Evolutionary conservation across 768 basidiomycete species (phyloP).

Genomic region (Podaxis pistillaris): DNA sequence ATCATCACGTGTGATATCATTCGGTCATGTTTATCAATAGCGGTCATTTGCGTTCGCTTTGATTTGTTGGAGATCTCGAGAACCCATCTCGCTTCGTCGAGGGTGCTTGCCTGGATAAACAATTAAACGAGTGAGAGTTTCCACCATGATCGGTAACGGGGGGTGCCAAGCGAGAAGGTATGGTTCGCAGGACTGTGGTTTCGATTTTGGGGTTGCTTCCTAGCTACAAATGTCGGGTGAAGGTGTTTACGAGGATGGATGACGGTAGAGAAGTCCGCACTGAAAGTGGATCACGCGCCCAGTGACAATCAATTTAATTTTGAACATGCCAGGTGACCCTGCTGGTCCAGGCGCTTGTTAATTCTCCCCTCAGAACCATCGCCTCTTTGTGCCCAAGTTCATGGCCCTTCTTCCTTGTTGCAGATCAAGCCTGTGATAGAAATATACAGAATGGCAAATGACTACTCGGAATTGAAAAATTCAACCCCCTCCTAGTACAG

Average conservation of each 20-base stretch:
- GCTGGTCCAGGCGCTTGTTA: neutral
- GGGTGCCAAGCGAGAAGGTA: neutral
- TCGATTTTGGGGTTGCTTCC: neutral
- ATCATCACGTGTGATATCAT: constrained; percentile 10
- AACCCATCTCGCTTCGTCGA: neutral
- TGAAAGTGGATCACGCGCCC: too few species aligned
- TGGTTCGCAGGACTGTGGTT: neutral
- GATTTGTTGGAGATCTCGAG: neutral
- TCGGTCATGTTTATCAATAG: neutral
- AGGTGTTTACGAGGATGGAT: neutral
- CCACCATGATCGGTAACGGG: too few species aligned
- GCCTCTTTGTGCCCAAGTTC: neutral
- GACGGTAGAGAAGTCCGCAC: neutral
- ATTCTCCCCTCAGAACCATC: too few species aligned
- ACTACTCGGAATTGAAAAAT: neutral
- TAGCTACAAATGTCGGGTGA: neutral
- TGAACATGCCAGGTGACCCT: neutral
- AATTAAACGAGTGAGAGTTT: too few species aligned
- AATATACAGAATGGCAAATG: neutral
- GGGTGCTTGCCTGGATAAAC: neutral
- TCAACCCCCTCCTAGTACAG: neutral
- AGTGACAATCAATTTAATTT: too few species aligned
- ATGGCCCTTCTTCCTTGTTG: neutral
- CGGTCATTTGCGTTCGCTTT: neutral
- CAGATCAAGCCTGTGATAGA: neutral